Base-by-base conservation (phyloP, 2,329 filamentous ascomycete genomes). In the Trichoderma endophyticum region DNA sequence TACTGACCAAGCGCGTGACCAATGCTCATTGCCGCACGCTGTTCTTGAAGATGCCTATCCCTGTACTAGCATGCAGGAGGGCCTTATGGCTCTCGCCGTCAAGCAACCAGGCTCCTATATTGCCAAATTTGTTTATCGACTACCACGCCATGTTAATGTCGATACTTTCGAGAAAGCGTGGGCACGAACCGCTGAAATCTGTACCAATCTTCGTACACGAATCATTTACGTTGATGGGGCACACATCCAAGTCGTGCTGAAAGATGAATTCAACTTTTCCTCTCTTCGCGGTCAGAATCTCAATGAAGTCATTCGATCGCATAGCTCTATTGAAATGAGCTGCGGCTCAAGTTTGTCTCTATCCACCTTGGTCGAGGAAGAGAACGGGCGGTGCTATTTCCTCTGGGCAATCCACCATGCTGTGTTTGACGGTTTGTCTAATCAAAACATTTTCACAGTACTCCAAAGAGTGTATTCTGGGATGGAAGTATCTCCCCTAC, bases 21-120 rank as follows among this genome's bases (percentile, higher is more conserved):
- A 36, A 32, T 57, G 43, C 24, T 14, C 18, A 54, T 32, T 32
- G n/a, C 57, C 24, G 4, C 21, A 61, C 1, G 36, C 24, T n/a
- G 21, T 28, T 18, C 28, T 76, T 12, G 64, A 74, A 30, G 75
- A 76, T 62, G 54, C 75, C 26, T 75, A 73, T 6, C 74, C 74
- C 15, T 74, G 72, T 21, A 75, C 73, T 6, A 64, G 71, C 24
- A 70, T 76, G 36, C 75, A 76, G 8, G 71, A 72, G 6, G 75
- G 75, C 15, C 66, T 76, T 9, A 75, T 76, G 72, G 78, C 79
- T 0, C 73, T 82, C 3, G 77, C 81, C 1, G 75, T 74, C 43
- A 77, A 77, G 34, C 75, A 78, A 12, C 51, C 73, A 1, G 81
- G 79, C 1, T 78, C 78, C 1, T 83, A 84, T 56, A 76, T 82